These are phyloP conservation scores for Aegilops tauschii DNA, from an alignment of 176 grass and related monocot genomes.

Conservation along the genomic window DNA sequence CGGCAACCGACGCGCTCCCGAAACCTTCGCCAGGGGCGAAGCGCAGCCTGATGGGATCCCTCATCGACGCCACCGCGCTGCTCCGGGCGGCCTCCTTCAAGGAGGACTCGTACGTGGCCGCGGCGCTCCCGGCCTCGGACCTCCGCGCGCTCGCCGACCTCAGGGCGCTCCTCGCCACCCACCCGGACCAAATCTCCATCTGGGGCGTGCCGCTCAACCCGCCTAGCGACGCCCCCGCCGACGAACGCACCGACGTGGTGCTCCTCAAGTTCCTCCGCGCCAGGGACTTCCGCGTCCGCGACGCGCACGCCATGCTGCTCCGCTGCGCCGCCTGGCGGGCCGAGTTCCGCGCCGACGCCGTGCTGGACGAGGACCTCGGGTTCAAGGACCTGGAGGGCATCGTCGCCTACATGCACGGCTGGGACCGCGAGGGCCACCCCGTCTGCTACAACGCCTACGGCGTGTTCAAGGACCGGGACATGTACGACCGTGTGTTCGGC, in stretches of 20 bases:
- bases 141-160: constrained; percentile 78
- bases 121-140: constrained; percentile 63
- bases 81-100: constrained; percentile 72
- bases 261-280: constrained; percentile 95
- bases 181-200: constrained; percentile 69
- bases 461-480: constrained; percentile 70
- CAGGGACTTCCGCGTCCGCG: constrained; percentile 74
- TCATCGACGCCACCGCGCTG: constrained; percentile 72
- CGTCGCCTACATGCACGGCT: constrained; percentile 90
- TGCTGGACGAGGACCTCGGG: constrained; percentile 76
- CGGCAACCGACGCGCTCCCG: neutral
- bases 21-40: constrained; percentile 38
- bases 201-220: constrained; percentile 71
- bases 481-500: constrained; percentile 79
- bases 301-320: constrained; percentile 82
- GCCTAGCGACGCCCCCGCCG: constrained; percentile 1
- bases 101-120: constrained; percentile 89
- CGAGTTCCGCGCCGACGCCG: constrained; percentile 72
- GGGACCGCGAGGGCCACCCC: constrained; percentile 75
- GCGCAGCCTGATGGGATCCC: constrained; percentile 71
- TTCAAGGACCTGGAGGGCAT: constrained; percentile 95
- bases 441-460: constrained; percentile 97
- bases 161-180: constrained; percentile 51
- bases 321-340: constrained; percentile 71
- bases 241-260: constrained; percentile 84